Conservation (phyloP, 371 early-diverging fungal species). For the Coelomomyces lativittatus region DNA sequence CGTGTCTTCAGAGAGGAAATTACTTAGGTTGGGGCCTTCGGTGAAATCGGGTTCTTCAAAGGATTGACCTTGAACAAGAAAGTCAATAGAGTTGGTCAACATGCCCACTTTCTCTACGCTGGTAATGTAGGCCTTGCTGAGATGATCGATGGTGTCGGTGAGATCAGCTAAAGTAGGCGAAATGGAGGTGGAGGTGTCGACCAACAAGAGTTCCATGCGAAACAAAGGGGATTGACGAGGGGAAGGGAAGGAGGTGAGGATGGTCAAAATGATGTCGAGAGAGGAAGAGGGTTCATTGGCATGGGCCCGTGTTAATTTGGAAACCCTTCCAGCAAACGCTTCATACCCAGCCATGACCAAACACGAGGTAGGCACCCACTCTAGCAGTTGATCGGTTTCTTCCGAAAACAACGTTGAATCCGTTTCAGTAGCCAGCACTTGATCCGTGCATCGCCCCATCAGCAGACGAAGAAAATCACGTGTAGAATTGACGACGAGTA, state of each 20-base stretch:
- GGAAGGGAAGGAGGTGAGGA: not conserved
- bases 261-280: not conserved
- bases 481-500: conserved; percentile 9
- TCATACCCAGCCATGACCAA: not conserved
- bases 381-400: not conserved
- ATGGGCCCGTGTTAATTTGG: not conserved
- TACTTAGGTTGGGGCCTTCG: conserved; percentile 21
- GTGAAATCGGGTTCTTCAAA: conserved; percentile 21
- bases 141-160: conserved; percentile 12
- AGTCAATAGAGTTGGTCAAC: conserved; percentile 22
- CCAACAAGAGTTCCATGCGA: conserved; percentile 15
- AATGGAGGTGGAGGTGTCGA: conserved; percentile 1
- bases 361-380: not conserved
- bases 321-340: not conserved
- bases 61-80: conserved; percentile 16
- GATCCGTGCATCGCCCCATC: not conserved
- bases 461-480: not conserved
- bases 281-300: not conserved
- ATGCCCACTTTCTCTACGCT: conserved; percentile 13
- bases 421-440: not conserved
- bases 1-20: conserved; percentile 19
- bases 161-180: conserved; percentile 4
- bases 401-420: not conserved
- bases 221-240: conserved; percentile 10
- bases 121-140: conserved; percentile 14